Evolutionary conservation across 2,329 filamentous ascomycete genomes (phyloP), one percentile per base, ranked within the genome.

Genomic region (Hypomyces rosellus): DNA sequence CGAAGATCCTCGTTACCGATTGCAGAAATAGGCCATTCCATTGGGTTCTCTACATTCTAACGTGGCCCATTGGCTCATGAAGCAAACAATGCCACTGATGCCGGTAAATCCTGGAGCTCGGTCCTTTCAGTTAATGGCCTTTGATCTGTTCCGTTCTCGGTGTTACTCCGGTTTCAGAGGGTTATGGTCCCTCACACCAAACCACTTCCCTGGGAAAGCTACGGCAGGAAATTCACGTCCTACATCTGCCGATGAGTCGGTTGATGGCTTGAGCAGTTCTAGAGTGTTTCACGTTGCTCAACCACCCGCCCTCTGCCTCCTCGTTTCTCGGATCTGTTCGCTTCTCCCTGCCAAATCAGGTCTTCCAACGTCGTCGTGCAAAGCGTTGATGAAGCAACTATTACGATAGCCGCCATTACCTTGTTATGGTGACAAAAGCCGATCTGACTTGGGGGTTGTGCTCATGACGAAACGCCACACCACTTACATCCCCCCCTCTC

Each of bases 291-390:
- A 46, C 18, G 52, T 53, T 43, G 20, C 36, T 42, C 52, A 54
- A 34, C 15, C 34, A 18, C n/a, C 20, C 20, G 3, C 45, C 37
- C 30, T 50, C 42, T n/a, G 22, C 45, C 36, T 55, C 46, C 43
- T 46, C 46, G 50, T 44, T 48, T 7, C 41, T 37, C 51, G 48
- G n/a, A 53, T 39, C 34, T 61, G 59, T 58, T 62, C 55, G 60
- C 56, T 58, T 54, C 50, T 52, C 61, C 60, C 60, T 63, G 63
- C 51, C 62, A 60, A 62, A 63, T 65, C 59, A 33, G 51, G 55
- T 37, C 38, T 15, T 34, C 18, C 33, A 44, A 33, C 30, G 3
- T 45, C 12, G 33, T 30, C 13, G 38, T 47, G 45, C 30, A 46
- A 47, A 34, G 15, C 33, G 34, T 34, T 44, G 44, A 52, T 50